A percentile compares a stretch with the other conserved stretches of the same genome.
These are phyloP conservation scores for Uncinocarpus reesii DNA, from an alignment of 2,329 filamentous ascomycete species.

Conservation along the genomic window DNA sequence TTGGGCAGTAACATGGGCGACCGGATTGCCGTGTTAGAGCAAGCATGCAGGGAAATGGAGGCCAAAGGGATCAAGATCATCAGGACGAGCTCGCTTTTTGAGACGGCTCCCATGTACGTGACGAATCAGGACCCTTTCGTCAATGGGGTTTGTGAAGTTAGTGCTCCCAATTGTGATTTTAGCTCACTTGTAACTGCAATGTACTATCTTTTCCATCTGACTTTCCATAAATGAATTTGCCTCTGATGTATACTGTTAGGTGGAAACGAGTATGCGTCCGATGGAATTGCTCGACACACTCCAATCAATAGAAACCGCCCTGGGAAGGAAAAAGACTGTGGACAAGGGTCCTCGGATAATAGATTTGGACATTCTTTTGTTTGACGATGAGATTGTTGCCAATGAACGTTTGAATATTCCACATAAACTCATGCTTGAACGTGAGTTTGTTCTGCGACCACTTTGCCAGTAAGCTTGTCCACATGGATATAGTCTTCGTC, in stretches of 20 bases:
- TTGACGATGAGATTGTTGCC: slow-evolving; percentile 55
- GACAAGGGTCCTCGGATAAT: slow-evolving; percentile 94
- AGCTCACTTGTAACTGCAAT: slow-evolving; percentile 3
- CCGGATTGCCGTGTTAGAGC: slow-evolving; percentile 72
- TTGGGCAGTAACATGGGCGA: slow-evolving; percentile 89
- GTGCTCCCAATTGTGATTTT: slow-evolving; percentile 24
- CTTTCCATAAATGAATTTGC: neutral
- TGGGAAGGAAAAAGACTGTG: slow-evolving; percentile 73
- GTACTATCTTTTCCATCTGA: neutral
- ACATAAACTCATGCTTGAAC: slow-evolving; percentile 73
- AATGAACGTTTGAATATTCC: slow-evolving; percentile 71
- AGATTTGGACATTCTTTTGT: slow-evolving; percentile 84
- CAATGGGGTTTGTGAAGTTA: slow-evolving; percentile 85
- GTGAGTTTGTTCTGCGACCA: slow-evolving; percentile 86
- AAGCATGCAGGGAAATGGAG: slow-evolving; percentile 69
- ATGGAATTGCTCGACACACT: slow-evolving; percentile 66
- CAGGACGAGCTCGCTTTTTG: slow-evolving; percentile 79
- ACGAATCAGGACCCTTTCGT: slow-evolving; percentile 77
- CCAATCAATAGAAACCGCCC: slow-evolving; percentile 68
- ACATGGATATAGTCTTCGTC: neutral
- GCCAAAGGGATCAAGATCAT: slow-evolving; percentile 59
- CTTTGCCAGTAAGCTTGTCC: slow-evolving; percentile 45
- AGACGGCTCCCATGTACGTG: slow-evolving; percentile 96
- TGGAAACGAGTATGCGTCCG: slow-evolving; percentile 68
- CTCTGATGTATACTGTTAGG: slow-evolving; percentile 41